A percentile compares a stretch with the other conserved stretches of the same genome.
Conservation (phyloP, 345 rosid genomes). For the Chamaenerion angustifolium region DNA sequence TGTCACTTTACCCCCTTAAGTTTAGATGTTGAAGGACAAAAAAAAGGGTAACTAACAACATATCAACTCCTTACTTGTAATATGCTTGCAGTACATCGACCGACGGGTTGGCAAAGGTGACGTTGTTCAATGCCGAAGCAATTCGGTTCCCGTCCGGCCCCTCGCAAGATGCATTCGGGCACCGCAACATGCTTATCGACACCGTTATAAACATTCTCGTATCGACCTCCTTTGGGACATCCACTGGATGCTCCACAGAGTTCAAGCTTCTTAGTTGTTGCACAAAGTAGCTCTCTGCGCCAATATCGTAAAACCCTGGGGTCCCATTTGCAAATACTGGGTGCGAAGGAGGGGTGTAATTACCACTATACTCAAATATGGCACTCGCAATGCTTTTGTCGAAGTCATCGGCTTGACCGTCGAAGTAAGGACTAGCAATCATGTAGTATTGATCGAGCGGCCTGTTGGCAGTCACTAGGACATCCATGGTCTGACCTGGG, state of each 20-base stretch:
- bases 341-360: constrained; percentile 6
- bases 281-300: constrained; percentile 7
- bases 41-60: too few species aligned
- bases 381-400: constrained; percentile 21
- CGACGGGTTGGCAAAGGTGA: constrained; percentile 18
- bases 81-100: constrained; percentile 30
- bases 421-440: constrained; percentile 9
- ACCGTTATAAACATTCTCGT: constrained; percentile 8
- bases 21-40: too few species aligned
- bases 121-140: constrained; percentile 36
- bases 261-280: constrained; percentile 11
- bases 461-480: constrained; percentile 17
- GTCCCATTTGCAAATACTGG: constrained; percentile 8
- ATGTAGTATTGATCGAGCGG: constrained; percentile 17
- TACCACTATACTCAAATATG: constrained; percentile 24
- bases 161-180: constrained; percentile 15
- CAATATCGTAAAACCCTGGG: constrained; percentile 9
- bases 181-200: constrained; percentile 7
- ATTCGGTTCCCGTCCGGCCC: constrained; percentile 25
- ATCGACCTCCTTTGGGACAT: constrained; percentile 15
- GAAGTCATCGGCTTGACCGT: constrained; percentile 7
- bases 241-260: constrained; percentile 12
- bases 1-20: too few species aligned
- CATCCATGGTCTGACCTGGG: constrained; percentile 27
- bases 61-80: constrained; percentile 12